Evolutionary conservation across 805 yeast genomes (phyloP).

Genomic region (Ogataea trehalophila): DNA sequence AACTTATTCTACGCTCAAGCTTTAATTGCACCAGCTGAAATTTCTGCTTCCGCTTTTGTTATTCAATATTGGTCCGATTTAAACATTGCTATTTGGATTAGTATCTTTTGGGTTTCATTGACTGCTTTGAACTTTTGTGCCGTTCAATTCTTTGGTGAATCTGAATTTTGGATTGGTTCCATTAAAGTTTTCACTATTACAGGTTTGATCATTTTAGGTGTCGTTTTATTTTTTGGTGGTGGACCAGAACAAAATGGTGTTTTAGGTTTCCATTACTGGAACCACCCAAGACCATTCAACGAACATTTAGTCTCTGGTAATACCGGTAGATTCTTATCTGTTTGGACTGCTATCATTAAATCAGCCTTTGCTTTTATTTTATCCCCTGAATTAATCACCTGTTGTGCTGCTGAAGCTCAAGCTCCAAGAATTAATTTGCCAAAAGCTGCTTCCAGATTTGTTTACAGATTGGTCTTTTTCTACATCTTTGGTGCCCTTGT

Average conservation of each 20-base stretch:
- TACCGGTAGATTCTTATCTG: slow-evolving; percentile 60
- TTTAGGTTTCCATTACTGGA: slow-evolving; percentile 42
- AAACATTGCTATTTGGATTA: slow-evolving; percentile 58
- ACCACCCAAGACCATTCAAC: slow-evolving; percentile 40
- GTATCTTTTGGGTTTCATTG: slow-evolving; percentile 46
- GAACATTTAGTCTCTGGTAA: slow-evolving; percentile 45
- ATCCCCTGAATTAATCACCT: slow-evolving; percentile 28
- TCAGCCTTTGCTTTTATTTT: slow-evolving; percentile 61
- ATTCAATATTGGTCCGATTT: slow-evolving; percentile 57
- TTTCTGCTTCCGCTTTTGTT: slow-evolving; percentile 61
- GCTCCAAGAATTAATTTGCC: slow-evolving; percentile 30
- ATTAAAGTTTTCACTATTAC: slow-evolving; percentile 61
- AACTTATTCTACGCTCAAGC: slow-evolving; percentile 44
- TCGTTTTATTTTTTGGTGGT: slow-evolving; percentile 61
- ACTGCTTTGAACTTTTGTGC: slow-evolving; percentile 46
- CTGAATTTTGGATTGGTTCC: slow-evolving; percentile 62
- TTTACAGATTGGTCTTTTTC: slow-evolving; percentile 29
- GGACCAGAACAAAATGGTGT: slow-evolving; percentile 45
- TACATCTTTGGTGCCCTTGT: slow-evolving; percentile 33
- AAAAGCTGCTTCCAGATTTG: slow-evolving; percentile 29
- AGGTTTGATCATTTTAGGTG: slow-evolving; percentile 54
- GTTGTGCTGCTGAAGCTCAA: slow-evolving; percentile 31
- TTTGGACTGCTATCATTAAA: slow-evolving; percentile 58
- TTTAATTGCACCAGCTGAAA: slow-evolving; percentile 53
- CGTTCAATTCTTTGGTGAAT: slow-evolving; percentile 45